These are phyloP conservation scores for Zopfia rhizophila DNA, from an alignment of 2,329 filamentous ascomycete genomes.

Conservation along the genomic window DNA sequence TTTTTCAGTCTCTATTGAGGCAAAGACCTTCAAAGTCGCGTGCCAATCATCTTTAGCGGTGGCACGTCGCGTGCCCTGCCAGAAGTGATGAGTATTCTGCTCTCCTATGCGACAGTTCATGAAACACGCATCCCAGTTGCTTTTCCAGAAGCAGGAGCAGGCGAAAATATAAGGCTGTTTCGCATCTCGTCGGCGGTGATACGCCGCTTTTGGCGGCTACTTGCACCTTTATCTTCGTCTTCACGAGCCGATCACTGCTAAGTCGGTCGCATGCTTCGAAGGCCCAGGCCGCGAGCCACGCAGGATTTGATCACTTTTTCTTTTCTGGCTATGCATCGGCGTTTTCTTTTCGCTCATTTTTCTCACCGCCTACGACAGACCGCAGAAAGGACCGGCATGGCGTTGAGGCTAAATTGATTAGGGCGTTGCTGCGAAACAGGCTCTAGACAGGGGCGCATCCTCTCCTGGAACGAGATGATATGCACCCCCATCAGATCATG, in stretches of 20 bases:
- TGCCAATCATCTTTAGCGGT: conserved; percentile 37
- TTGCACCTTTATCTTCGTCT: not conserved
- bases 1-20: conserved; percentile 31
- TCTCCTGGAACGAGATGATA: conserved; percentile 36
- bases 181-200: conserved; percentile 19
- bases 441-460: conserved; percentile 1
- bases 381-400: conserved; percentile 30
- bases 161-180: conserved; percentile 19
- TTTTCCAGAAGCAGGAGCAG: conserved; percentile 28
- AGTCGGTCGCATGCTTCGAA: not conserved
- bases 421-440: conserved; percentile 37
- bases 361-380: conserved; percentile 50
- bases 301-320: not conserved
- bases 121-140: conserved; percentile 34
- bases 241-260: no score
- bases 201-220: not conserved
- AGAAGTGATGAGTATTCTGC: conserved; percentile 12
- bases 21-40: conserved; percentile 29
- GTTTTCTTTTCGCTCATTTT: not conserved
- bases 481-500: conserved; percentile 49
- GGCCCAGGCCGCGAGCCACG: not conserved
- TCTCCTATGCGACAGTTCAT: conserved; percentile 28
- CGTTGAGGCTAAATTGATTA: conserved; percentile 45
- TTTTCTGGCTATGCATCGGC: not conserved
- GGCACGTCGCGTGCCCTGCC: conserved; percentile 47